Conservation (phyloP, 805 yeast species). For the Candida nanaspora region DNA sequence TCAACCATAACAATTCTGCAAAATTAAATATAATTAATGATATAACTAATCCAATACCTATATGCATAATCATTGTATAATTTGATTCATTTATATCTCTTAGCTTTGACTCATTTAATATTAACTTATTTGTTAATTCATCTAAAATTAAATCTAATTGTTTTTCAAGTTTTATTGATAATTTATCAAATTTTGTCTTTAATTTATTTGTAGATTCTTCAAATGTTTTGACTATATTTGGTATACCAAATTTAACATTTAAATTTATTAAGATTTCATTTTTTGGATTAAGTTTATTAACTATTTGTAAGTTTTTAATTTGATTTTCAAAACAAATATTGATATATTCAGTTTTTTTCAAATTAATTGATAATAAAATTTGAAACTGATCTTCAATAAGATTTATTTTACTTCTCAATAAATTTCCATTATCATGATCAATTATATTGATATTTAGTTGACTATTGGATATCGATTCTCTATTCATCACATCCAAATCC, state of each 20-base stretch:
- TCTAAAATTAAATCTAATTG: constrained; percentile 12
- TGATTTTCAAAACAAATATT: constrained; percentile 26
- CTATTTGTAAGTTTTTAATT: constrained; percentile 24
- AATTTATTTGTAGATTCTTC: constrained; percentile 13
- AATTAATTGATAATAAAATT: neutral
- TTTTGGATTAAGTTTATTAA: neutral
- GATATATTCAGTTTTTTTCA: constrained; percentile 10
- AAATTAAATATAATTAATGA: constrained; percentile 10
- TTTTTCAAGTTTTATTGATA: constrained; percentile 10
- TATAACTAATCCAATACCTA: constrained; percentile 8
- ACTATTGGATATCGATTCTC: constrained; percentile 13
- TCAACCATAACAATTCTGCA: constrained; percentile 17
- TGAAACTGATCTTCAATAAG: constrained; percentile 6
- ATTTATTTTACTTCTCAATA: constrained; percentile 18
- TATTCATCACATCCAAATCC: constrained; percentile 11
- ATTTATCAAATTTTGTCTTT: constrained; percentile 3
- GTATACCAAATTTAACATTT: constrained; percentile 19
- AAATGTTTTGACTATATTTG: constrained; percentile 15
- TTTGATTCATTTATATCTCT: constrained; percentile 23
- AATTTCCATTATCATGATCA: constrained; percentile 20
- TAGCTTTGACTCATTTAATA: constrained; percentile 13
- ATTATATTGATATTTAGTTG: constrained; percentile 19
- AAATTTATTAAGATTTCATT: constrained; percentile 8
- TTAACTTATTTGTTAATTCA: constrained; percentile 9
- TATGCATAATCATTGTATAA: constrained; percentile 10